Conservation (phyloP, 768 basidiomycete species). For the Pilatotrama ljubarskyi region DNA sequence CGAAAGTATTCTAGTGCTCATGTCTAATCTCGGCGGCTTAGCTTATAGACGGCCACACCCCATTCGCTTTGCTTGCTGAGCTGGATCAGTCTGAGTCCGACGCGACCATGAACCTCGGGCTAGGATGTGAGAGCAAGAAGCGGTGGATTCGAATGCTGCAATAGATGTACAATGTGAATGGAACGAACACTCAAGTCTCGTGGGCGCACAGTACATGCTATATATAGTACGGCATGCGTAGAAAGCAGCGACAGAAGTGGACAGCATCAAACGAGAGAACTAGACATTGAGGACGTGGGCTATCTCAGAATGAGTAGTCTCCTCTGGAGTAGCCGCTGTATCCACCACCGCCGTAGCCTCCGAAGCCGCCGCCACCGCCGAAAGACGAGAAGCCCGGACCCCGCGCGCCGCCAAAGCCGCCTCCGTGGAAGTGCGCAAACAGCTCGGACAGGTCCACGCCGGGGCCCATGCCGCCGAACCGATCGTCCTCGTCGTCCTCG, state of each 20-base stretch:
- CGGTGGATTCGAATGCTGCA: not conserved
- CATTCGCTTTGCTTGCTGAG: conserved; percentile 22
- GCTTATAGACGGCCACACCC: conserved; percentile 1
- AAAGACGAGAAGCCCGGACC: conserved; percentile 25
- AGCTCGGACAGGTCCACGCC: conserved; percentile 58
- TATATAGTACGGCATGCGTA: conserved; percentile 13
- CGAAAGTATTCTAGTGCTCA: conserved; percentile 17
- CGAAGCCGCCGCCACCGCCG: conserved; percentile 23
- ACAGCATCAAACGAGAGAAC: not conserved
- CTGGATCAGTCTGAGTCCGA: too few relatives aligned
- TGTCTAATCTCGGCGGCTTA: conserved; percentile 8
- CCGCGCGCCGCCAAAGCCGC: conserved; percentile 32
- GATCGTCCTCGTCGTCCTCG: conserved; percentile 68
- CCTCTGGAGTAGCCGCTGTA: conserved; percentile 11
- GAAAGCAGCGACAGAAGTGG: not conserved
- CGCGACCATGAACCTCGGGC: not conserved
- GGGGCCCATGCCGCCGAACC: conserved; percentile 44
- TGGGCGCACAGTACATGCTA: conserved; percentile 10
- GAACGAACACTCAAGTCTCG: conserved; percentile 1
- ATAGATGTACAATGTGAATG: conserved; percentile 17
- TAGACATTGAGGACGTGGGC: too few relatives aligned
- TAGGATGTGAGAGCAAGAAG: not conserved
- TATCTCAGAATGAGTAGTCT: conserved; percentile 13
- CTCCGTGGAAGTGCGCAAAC: conserved; percentile 63
- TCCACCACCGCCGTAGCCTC: conserved; percentile 16